A percentile compares a stretch with the other conserved stretches of the same genome.
phyloP scores from a whole-genome alignment of 2,329 filamentous ascomycete genomes.

The Ciborinia camelliae region DNA sequence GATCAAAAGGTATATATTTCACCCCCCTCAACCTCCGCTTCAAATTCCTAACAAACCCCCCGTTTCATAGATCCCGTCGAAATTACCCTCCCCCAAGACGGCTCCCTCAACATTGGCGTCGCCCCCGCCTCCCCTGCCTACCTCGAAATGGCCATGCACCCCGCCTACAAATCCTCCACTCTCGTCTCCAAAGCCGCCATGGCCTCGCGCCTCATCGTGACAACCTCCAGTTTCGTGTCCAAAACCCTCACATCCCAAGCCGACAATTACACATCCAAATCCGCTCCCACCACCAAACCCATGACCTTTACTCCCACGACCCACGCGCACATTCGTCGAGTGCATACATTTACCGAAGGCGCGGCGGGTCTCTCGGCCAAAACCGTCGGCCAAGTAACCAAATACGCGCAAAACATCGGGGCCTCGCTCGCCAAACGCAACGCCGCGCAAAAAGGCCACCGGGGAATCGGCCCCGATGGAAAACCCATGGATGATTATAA shows the following conservation, averaged over 20 bases:
- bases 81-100: conserved; percentile 68
- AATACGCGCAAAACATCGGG: conserved; percentile 85
- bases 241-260: conserved; percentile 75
- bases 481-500: conserved; percentile 64
- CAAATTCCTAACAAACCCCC: conserved; percentile 17
- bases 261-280: conserved; percentile 75
- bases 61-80: conserved; percentile 67
- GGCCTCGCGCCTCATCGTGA: conserved; percentile 89
- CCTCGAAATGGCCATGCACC: conserved; percentile 74
- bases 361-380: conserved; percentile 79
- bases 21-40: not conserved
- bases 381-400: conserved; percentile 79
- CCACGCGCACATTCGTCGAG: conserved; percentile 79
- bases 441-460: conserved; percentile 51
- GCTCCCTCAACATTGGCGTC: conserved; percentile 63
- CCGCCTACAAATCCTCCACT: conserved; percentile 84
- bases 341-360: conserved; percentile 78
- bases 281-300: conserved; percentile 73
- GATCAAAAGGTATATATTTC: conserved; percentile 74
- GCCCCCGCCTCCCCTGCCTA: conserved; percentile 67
- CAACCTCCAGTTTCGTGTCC: conserved; percentile 74
- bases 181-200: conserved; percentile 83
- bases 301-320: conserved; percentile 85
- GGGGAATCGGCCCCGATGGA: conserved; percentile 68
- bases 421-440: conserved; percentile 68